Evolutionary conservation across 129 eudicot genomes (phyloP).

Genomic region (Centrapalus pauciflorus): DNA sequence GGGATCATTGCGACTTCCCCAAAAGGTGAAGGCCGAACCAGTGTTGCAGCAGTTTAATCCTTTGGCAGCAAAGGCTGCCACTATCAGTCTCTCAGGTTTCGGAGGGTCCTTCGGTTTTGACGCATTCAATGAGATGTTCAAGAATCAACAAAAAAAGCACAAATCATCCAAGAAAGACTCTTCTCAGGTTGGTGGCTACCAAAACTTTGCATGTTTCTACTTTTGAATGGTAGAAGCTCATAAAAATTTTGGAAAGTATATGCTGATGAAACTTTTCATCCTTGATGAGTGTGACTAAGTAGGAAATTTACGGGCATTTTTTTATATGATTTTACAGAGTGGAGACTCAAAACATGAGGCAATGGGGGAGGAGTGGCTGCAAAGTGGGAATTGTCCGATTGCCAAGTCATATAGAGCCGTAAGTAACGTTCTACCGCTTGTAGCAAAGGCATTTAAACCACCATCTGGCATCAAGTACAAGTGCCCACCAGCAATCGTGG

Average conservation of each 20-base stretch:
- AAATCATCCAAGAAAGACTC: constrained; percentile 49
- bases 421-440: constrained; percentile 72
- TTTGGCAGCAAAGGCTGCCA: constrained; percentile 94
- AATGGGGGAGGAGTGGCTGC: constrained; percentile 80
- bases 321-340: constrained; percentile 38
- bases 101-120: constrained; percentile 79
- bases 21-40: constrained; percentile 44
- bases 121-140: constrained; percentile 67
- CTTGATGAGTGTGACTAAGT: not conserved
- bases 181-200: constrained; percentile 47
- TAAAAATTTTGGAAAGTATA: not conserved
- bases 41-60: constrained; percentile 76
- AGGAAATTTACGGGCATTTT: no score
- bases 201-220: not conserved
- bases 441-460: constrained; percentile 81
- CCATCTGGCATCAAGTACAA: constrained; percentile 61
- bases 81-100: constrained; percentile 79
- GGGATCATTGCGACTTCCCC: constrained; percentile 41
- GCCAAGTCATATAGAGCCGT: constrained; percentile 95
- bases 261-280: not conserved
- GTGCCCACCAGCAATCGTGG: constrained; percentile 85
- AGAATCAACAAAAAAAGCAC: constrained; percentile 46
- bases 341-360: constrained; percentile 80
- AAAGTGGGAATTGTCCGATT: constrained; percentile 88
- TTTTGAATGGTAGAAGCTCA: not conserved